Evolutionary conservation across 345 rosid genomes (phyloP).

Genomic region (Citrus reticulata): DNA sequence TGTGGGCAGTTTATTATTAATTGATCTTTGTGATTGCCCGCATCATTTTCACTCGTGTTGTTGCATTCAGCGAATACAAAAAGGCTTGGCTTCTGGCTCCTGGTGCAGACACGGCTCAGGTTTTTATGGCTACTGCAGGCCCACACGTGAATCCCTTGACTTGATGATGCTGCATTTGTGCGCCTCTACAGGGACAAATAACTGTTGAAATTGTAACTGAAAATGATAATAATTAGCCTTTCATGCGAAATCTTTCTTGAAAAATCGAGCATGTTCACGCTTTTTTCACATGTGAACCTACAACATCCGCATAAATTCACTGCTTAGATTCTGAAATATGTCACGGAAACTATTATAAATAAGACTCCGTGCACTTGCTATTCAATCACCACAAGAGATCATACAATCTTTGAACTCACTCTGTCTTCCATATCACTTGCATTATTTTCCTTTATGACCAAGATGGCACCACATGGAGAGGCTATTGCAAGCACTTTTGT

Average conservation of each 20-base stretch:
- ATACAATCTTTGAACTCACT: neutral
- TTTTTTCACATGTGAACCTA: constrained; percentile 28
- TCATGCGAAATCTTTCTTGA: constrained; percentile 17
- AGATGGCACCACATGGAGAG: constrained; percentile 71
- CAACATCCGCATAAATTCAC: constrained; percentile 33
- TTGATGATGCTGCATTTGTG: neutral
- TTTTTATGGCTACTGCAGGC: neutral
- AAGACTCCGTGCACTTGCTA: neutral
- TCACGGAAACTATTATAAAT: constrained; percentile 24
- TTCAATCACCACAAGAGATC: neutral
- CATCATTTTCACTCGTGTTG: neutral
- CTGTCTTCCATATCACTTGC: neutral
- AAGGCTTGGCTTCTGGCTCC: neutral
- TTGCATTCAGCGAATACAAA: neutral
- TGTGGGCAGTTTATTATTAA: neutral
- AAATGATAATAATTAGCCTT: constrained; percentile 4
- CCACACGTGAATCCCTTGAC: constrained; percentile 4
- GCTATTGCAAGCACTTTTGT: constrained; percentile 17
- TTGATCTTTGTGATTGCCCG: neutral
- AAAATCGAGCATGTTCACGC: constrained; percentile 36
- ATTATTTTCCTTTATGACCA: neutral
- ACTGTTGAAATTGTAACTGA: neutral
- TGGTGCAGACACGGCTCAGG: neutral
- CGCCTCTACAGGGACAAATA: neutral
- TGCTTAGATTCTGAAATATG: neutral